Conservation (phyloP, 352 stramenopile species). For the Phytophthora kernoviae region DNA sequence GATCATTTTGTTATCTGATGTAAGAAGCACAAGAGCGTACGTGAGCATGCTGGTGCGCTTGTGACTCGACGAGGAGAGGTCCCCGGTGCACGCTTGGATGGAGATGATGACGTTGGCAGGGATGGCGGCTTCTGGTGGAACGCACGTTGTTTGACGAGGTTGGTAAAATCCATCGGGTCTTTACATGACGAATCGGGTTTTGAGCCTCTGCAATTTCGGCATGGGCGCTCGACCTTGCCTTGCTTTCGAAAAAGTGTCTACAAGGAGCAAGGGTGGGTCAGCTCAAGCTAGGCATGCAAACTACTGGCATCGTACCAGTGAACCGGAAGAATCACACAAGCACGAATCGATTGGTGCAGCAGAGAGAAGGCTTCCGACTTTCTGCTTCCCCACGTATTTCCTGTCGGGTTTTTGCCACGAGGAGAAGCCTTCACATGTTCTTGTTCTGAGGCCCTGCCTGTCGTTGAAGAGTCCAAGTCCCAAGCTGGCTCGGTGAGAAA, state of each 20-base stretch:
- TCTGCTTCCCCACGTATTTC: neutral
- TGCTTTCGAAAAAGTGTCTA: slow-evolving; percentile 28
- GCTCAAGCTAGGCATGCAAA: neutral
- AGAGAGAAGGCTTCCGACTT: slow-evolving; percentile 14
- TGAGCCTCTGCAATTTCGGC: slow-evolving; percentile 11
- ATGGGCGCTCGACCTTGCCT: slow-evolving; percentile 31
- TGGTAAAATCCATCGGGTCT: slow-evolving; percentile 35
- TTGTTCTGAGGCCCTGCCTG: neutral
- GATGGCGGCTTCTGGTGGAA: slow-evolving; percentile 53
- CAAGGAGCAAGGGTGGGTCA: slow-evolving; percentile 6
- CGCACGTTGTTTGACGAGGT: slow-evolving; percentile 64
- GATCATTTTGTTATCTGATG: neutral
- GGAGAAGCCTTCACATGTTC: neutral
- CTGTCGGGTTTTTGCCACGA: neutral
- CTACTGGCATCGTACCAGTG: slow-evolving; percentile 19
- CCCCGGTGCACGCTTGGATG: slow-evolving; percentile 21
- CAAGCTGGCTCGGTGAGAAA: slow-evolving; percentile 28
- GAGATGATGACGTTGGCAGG: slow-evolving; percentile 26
- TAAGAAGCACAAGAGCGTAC: slow-evolving; percentile 15
- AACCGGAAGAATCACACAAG: slow-evolving; percentile 22
- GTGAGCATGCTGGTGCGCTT: slow-evolving; percentile 30
- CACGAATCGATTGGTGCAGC: slow-evolving; percentile 14
- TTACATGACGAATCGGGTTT: neutral
- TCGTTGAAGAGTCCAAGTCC: slow-evolving; percentile 3
- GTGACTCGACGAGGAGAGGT: slow-evolving; percentile 28